Evolutionary conservation across 2,329 filamentous ascomycete genomes (phyloP), one percentile per base, ranked within the genome.

Genomic region (Hypoxylon sp.): DNA sequence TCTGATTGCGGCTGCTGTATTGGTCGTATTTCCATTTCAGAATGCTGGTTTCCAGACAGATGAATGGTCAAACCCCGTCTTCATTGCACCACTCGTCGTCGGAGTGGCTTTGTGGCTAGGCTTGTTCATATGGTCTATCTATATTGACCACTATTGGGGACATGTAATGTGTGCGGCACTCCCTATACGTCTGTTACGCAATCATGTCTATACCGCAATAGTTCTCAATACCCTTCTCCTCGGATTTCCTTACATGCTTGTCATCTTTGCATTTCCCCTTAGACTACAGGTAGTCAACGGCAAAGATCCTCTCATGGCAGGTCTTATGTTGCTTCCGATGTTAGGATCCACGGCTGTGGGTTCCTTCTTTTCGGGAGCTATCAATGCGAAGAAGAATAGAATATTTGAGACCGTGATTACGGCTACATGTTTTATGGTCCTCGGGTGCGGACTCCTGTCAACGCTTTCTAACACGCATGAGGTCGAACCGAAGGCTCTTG

Each of bases 11-110:
- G 83, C 85, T 1, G 83, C 86, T 0, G 83, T 87, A 0, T 80
- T 89, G 2, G 79, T 89, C 3, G 85, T 89, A 0, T 89, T 88
- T 69, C 79, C 87, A 1, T 88, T 90, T 61, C 86, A 90, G 70
- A 83, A 83, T 67, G 82, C 82, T 2, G 83, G 83, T 1, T 74
- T 76, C 0, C 68, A 77, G 2, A 63, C 67, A 0, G 67, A 78
- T n/a, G 72, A 77, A 41, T 89, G 86, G 86, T 65, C 66, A 4
- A 71, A 75, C 6, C 76, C 79, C 6, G 60, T 79, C 14, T 85
- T 85, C 68, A 72, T 85, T 19, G 81, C 76, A 1, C 82, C 83
- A 1, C 71, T 86, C 2, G 58, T 80, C 5, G 21, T 79, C 1
- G 82, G 83, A 4, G 36, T 79, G 19, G 5, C 74, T 14, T 80